Base-by-base conservation (phyloP, 805 yeast species). In the Tetrapisispora namnaoensis region DNA sequence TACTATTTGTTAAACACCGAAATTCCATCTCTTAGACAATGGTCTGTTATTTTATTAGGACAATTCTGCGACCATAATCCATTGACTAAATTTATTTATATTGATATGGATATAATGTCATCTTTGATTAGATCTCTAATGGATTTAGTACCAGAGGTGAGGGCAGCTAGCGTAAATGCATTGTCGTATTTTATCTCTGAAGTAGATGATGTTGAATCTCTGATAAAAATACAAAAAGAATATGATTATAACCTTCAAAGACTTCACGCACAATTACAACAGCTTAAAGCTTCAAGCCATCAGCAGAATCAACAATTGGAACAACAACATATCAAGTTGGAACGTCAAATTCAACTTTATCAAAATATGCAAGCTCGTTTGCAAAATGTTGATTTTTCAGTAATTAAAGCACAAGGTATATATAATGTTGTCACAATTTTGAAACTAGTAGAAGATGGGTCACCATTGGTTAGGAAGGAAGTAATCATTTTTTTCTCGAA, bases 111-210 rank as follows among this genome's bases (percentile, higher is more conserved):
- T 0, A 75, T 79, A 22, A 66, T 83, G 16, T 78, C 73, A 21
- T 52, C 55, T 3, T 58, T 91, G 28, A 62, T 80, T 32, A 70
- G 70, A 22, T 68, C 86, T 37, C 72, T 89, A 17, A 78, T 77
- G 53, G 98, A 93, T 61, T 96, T 97, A 0, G 88, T 91, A 43
- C 96, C 98, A 0, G 99, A 93, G 64, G 95, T 93, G 1, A 73
- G 98, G 49, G 84, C 96, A 0, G 86, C 97, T 0, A 78, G 87
- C 4, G 69, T 93, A 13, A 70, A 80, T 34, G 85, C 95, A 0
- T 69, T 91, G 44, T 78, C 88, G 4, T 77, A 81, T 37, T 87
- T 82, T 59, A 65, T 85, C 35, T 78, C 82, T 4, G 79, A 73
- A 34, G 62, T 63, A 5, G 61, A 60, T 18, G 73, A 66, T 32